These are phyloP conservation scores for Entomortierella parvispora DNA, from an alignment of 192 early-diverging fungal genomes.

Conservation along the genomic window DNA sequence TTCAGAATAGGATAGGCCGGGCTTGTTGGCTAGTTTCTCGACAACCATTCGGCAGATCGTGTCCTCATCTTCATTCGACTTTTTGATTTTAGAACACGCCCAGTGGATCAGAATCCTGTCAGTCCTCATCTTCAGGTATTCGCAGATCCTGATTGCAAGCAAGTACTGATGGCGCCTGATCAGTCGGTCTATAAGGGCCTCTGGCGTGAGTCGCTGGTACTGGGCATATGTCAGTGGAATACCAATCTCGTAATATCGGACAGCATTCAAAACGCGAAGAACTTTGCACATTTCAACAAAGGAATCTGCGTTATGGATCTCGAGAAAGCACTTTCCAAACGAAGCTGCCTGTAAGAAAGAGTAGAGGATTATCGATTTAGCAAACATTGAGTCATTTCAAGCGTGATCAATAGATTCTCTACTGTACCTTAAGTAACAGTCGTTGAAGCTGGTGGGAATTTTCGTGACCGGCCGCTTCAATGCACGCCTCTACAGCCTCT, in stretches of 20 bases:
- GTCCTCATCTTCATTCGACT: constrained; percentile 88
- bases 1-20: constrained; percentile 87
- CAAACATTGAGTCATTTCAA: neutral
- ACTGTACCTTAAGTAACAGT: constrained; percentile 71
- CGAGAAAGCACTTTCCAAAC: constrained; percentile 92
- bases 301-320: constrained; percentile 84
- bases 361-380: neutral
- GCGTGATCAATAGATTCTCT: neutral
- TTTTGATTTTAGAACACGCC: constrained; percentile 96
- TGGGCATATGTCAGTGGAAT: constrained; percentile 91
- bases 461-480: constrained; percentile 93
- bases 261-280: constrained; percentile 90
- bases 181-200: constrained; percentile 84
- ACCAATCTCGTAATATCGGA: constrained; percentile 85
- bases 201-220: constrained; percentile 80
- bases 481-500: constrained; percentile 90
- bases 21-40: constrained; percentile 77
- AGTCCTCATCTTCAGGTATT: constrained; percentile 80
- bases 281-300: constrained; percentile 90
- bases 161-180: constrained; percentile 85
- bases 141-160: constrained; percentile 87
- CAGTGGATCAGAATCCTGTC: constrained; percentile 93
- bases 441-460: constrained; percentile 82
- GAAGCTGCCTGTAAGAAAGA: constrained; percentile 78
- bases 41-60: constrained; percentile 82